Evolutionary conservation across 192 early-diverging fungal species (phyloP).

Genomic region (Oehlia diaphana): DNA sequence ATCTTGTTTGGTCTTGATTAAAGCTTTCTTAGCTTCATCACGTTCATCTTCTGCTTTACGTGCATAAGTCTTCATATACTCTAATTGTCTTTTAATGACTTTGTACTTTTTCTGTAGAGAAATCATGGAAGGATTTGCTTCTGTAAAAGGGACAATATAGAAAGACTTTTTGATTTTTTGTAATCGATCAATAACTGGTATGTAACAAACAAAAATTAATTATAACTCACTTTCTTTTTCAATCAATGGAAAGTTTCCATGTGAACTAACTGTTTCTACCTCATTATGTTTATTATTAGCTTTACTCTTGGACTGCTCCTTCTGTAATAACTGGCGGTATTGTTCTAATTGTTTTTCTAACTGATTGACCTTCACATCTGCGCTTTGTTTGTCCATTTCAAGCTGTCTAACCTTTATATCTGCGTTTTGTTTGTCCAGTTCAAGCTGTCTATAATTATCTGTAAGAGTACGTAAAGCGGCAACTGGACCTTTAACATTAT

Average conservation of each 20-base stretch:
- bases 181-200: not conserved
- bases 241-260: not conserved
- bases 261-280: not conserved
- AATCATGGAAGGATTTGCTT: not conserved
- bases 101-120: not conserved
- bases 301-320: too few species aligned
- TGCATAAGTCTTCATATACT: not conserved
- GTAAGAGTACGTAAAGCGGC: too few species aligned
- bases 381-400: too few species aligned
- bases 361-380: not conserved
- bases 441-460: too few species aligned
- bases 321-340: not conserved
- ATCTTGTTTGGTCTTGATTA: not conserved
- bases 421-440: too few species aligned
- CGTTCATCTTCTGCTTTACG: constrained; percentile 10
- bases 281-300: too few species aligned
- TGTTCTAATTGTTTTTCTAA: not conserved
- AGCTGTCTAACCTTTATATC: too few species aligned
- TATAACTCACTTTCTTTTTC: not conserved
- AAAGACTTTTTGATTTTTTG: constrained; percentile 1
- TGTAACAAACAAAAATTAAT: not conserved
- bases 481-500: too few species aligned
- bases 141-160: not conserved
- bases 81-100: not conserved
- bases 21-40: constrained; percentile 5